These are phyloP conservation scores for Teratosphaeria destructans DNA, from an alignment of 2,329 filamentous ascomycete species.

Conservation along the genomic window DNA sequence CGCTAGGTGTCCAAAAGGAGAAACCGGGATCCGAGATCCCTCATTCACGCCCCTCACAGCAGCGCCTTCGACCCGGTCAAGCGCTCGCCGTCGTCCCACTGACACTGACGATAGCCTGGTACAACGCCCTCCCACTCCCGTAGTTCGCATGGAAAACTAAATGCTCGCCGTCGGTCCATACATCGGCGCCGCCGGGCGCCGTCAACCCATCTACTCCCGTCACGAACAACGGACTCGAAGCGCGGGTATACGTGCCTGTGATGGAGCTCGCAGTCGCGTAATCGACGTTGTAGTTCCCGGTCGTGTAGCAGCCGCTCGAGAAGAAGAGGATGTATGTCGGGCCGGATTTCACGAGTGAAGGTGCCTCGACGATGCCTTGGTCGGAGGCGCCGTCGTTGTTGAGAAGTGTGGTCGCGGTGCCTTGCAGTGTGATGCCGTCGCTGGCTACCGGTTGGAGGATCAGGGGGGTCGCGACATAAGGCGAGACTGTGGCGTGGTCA, in stretches of 20 bases:
- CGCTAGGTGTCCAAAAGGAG: background rate
- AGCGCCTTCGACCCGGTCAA: background rate
- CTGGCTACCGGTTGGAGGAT: slow-evolving; percentile 21
- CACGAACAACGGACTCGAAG: slow-evolving; percentile 12
- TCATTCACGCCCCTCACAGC: background rate
- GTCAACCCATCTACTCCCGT: slow-evolving; percentile 19
- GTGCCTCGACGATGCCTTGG: slow-evolving; percentile 25
- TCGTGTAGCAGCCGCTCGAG: slow-evolving; percentile 12
- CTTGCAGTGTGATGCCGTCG: slow-evolving; percentile 22
- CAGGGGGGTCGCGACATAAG: slow-evolving; percentile 22
- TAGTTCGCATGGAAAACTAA: slow-evolving; percentile 25
- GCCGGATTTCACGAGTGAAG: slow-evolving; percentile 17
- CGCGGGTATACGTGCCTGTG: slow-evolving; percentile 15
- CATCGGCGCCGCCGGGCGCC: slow-evolving; percentile 23
- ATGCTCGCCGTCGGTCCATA: slow-evolving; percentile 19
- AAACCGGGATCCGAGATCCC: background rate
- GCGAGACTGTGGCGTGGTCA: slow-evolving; percentile 11
- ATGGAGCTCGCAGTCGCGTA: slow-evolving; percentile 18
- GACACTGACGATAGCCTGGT: slow-evolving; percentile 11
- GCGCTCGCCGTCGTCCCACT: slow-evolving; percentile 8
- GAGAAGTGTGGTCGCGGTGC: slow-evolving; percentile 11
- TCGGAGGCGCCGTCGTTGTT: slow-evolving; percentile 15
- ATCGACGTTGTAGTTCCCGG: slow-evolving; percentile 16
- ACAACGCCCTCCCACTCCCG: slow-evolving; percentile 13
- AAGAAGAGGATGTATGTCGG: slow-evolving; percentile 21